Evolutionary conservation across 2,329 filamentous ascomycete genomes (phyloP), one percentile per base, ranked within the genome.

Genomic region (Dothideomycetes sp.): DNA sequence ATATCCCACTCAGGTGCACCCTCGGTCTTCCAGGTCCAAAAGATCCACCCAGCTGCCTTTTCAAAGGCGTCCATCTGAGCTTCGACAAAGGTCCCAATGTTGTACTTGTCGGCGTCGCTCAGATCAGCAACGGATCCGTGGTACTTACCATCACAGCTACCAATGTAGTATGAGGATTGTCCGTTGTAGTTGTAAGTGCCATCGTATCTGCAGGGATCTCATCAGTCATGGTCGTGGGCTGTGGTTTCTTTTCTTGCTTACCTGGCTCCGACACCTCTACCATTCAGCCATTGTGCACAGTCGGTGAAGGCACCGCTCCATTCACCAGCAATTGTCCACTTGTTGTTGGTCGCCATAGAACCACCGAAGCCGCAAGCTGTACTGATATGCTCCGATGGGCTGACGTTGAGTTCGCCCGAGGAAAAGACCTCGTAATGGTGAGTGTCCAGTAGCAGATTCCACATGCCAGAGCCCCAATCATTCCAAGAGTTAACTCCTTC

Each of bases 1-100:
- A 69, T 67, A 41, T 69, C 61, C 65, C 66, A 69, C 46, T 68
- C 66, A 2, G 66, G 65, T 24, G 65, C 64, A 17, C 57, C 57
- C 49, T 70, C 66, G 1, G 64, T 69, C 58, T 68, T 68, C 65
- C 65, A 69, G 4, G 61, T 65, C 66, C 66, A 69, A 52, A 66
- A 69, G 47, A 69, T 64, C 66, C 66, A 70, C 2, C 66, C 66
- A 2, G 47, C 55, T 4, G 62, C 64, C 56, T 64, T 65, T 54
- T 70, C 66, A 40, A 58, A 69, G 1, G 61, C 66, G 29, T 64
- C 60, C 3, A 70, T 59, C 48, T 69, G 65, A 7, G 66, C 65
- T 46, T 63, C 59, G 47, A 69, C 67, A 49, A 63, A 69, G 19
- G 54, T 53, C 15, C 58, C 52, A 38, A 68, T 59, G 52, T 68